phyloP scores from a whole-genome alignment of 305 asterid species.

The Rubia occidens region DNA sequence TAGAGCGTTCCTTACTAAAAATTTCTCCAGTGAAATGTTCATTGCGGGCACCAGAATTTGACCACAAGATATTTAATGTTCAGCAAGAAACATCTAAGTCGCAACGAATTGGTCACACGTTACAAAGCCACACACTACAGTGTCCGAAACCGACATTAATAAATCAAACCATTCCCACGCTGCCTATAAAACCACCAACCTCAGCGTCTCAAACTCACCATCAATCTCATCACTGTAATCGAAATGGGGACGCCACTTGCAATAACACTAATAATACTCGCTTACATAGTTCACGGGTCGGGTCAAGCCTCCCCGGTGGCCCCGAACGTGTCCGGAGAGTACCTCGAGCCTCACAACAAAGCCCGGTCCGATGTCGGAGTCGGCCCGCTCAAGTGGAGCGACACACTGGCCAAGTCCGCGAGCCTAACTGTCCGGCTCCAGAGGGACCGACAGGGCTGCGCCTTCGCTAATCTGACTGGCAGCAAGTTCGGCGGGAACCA shows the following conservation, averaged over 20 bases:
- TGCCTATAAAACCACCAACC: constrained; percentile 9
- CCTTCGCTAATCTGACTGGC: constrained; percentile 44
- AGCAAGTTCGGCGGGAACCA: constrained; percentile 73
- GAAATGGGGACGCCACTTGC: background rate
- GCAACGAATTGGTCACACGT: background rate
- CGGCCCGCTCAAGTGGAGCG: constrained; percentile 64
- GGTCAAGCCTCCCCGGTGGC: constrained; percentile 17
- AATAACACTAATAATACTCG: background rate
- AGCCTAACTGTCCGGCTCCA: constrained; percentile 54
- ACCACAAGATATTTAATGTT: background rate
- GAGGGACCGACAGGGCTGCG: constrained; percentile 58
- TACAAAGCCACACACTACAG: background rate
- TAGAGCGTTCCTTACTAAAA: no score
- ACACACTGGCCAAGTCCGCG: constrained; percentile 50
- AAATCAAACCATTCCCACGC: background rate
- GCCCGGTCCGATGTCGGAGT: constrained; percentile 77
- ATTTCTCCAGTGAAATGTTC: no score
- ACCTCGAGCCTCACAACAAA: constrained; percentile 53
- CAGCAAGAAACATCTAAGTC: background rate
- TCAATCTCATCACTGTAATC: background rate
- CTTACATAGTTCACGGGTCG: constrained; percentile 7
- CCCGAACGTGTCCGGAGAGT: constrained; percentile 29
- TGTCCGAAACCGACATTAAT: background rate
- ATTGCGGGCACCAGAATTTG: no score
- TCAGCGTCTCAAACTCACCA: background rate